Evolutionary conservation across 2,329 filamentous ascomycete genomes (phyloP), one percentile per base, ranked within the genome.

Genomic region (Xylariaceae sp.): DNA sequence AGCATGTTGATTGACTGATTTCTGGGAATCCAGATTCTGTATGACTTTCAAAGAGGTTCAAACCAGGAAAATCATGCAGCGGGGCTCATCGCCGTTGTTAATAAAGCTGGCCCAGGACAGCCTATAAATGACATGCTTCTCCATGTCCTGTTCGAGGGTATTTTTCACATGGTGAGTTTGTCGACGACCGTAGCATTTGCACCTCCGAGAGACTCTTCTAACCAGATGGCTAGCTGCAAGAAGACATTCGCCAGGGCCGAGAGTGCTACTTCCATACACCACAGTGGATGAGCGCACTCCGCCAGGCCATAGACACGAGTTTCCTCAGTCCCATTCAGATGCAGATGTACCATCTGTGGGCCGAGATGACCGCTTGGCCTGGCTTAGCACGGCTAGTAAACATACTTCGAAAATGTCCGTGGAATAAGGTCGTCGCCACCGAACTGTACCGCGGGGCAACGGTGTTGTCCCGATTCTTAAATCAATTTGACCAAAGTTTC

Each of bases 1-100:
- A 13, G 34, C 11, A 58, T 17, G 23, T 39, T 5, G 23, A 30
- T 17, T 51, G 17, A 13, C 58, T 54, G 17, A 53, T 34, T 10
- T 53, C 35, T 18, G 23, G 48, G 34, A 17, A 7, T 23, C 13
- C 51, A 71, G 66, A 60, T 69, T 45, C 60, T 66, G 1, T 71
- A 68, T 41, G 68, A 70, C 41, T 69, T 69, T 53, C 56, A 56
- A 23, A 62, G 67, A 18, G 68, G 68, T 30, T 64, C 66, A 3
- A 69, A 71, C 45, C 65, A 67, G 53, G 68, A 70, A 50, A 67
- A 63, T 15, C 69, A 71, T 47, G 67, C 68, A 15, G 66, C 67
- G 6, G 69, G 69, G 1, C 54, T 71, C 11, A 68, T 65, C 7
- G 68, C 68, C 11, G 67, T 71, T 8, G 66, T 69, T 7, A 66